Evolutionary conservation across 1,139 yeast species (phyloP).

Genomic region (Diutina sp.): DNA sequence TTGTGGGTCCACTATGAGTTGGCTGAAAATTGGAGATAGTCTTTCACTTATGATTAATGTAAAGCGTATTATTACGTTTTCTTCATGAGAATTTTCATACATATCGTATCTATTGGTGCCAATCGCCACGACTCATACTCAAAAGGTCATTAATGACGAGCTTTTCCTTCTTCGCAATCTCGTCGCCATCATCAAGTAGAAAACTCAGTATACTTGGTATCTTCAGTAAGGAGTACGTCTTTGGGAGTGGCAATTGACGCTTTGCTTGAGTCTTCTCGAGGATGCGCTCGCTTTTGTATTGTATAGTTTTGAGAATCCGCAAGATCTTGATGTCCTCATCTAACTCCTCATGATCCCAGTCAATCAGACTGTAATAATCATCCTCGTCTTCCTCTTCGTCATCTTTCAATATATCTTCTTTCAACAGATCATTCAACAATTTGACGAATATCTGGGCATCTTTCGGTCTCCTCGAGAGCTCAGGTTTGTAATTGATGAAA

Average conservation of each 20-base stretch:
- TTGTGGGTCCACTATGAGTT: too few species aligned
- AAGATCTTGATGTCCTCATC: constrained; percentile 36
- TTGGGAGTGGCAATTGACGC: neutral
- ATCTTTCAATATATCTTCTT: constrained; percentile 25
- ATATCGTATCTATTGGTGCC: neutral
- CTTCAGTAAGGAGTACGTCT: neutral
- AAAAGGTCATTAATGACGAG: neutral
- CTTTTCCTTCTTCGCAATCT: constrained; percentile 1
- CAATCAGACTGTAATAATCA: constrained; percentile 17
- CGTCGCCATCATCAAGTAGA: neutral
- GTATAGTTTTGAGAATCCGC: constrained; percentile 28
- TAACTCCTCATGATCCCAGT: constrained; percentile 40
- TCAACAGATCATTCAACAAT: constrained; percentile 21
- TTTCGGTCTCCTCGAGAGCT: neutral
- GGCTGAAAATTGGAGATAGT: too few species aligned
- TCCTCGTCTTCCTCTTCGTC: constrained; percentile 22
- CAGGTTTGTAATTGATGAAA: constrained; percentile 25
- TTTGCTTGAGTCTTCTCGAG: neutral
- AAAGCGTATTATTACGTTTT: too few species aligned
- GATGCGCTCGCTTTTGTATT: constrained; percentile 16
- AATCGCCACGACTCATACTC: constrained; percentile 1
- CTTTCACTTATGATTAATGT: too few species aligned
- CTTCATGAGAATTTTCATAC: neutral
- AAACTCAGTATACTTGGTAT: neutral
- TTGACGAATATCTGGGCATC: neutral